Percentiles rank a stretch among this genome's conserved stretches.
Conservation (phyloP, 257 asterid species). For the Jaltomata sinuosa region DNA sequence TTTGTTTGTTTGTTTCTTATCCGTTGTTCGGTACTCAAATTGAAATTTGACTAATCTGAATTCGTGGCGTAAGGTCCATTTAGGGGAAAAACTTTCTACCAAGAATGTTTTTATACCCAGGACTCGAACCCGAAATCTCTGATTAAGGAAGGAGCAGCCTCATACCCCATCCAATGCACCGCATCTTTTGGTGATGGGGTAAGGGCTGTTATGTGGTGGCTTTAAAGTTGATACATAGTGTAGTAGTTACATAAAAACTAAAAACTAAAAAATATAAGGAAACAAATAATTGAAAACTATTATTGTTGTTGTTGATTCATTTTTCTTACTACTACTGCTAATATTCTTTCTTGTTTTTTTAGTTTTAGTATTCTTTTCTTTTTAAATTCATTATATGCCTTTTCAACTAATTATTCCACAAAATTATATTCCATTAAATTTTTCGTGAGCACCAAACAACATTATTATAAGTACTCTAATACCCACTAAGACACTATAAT, state of each 20-base stretch:
- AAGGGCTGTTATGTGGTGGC: background rate
- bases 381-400: background rate
- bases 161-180: no score
- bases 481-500: background rate
- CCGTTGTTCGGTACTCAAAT: no score
- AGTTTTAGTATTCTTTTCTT: background rate
- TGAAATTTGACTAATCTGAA: no score
- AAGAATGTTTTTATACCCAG: no score
- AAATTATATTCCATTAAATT: background rate
- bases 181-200: no score
- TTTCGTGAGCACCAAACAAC: background rate
- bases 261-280: background rate
- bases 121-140: no score
- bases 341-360: background rate
- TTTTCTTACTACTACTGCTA: background rate
- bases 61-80: no score
- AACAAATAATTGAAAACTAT: background rate
- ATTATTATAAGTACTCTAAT: background rate
- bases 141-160: no score
- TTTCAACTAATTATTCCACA: background rate
- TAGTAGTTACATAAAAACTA: background rate
- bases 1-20: no score
- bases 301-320: background rate
- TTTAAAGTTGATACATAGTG: background rate
- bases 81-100: no score